Evolutionary conservation across 179 eudicot species (phyloP).

Genomic region (Gypsophila paniculata): DNA sequence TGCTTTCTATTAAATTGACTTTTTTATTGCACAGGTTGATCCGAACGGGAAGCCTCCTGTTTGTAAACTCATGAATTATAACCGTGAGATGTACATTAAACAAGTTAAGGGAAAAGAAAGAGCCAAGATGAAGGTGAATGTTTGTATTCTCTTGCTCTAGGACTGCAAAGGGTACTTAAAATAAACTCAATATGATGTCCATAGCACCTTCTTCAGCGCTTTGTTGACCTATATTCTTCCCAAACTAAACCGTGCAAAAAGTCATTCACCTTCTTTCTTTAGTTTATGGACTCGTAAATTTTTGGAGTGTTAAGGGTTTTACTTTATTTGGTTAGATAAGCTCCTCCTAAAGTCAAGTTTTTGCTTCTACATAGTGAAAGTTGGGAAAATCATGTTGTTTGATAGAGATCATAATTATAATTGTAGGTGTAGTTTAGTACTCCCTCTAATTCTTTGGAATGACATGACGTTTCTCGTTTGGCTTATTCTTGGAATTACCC

Average conservation of each 20-base stretch:
- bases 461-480: no score
- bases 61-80: conserved; percentile 68
- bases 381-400: neutral
- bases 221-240: neutral
- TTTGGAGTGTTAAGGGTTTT: neutral
- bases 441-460: neutral
- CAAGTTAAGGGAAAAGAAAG: conserved; percentile 53
- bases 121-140: conserved; percentile 57
- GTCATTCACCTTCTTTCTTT: neutral
- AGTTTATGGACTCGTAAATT: neutral
- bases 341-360: neutral
- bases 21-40: conserved; percentile 47
- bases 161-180: neutral
- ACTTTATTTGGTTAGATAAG: neutral
- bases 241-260: no score
- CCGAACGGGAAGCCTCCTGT: conserved; percentile 60
- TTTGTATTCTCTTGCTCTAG: neutral
- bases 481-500: no score
- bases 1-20: conserved; percentile 1
- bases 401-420: neutral
- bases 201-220: neutral
- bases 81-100: conserved; percentile 48
- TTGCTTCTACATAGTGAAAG: neutral
- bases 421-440: neutral
- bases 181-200: neutral